A percentile compares a stretch with the other conserved stretches of the same genome.
These are phyloP conservation scores for Termitomyces sp. DNA, from an alignment of 1,284 basidiomycete species.

Conservation along the genomic window DNA sequence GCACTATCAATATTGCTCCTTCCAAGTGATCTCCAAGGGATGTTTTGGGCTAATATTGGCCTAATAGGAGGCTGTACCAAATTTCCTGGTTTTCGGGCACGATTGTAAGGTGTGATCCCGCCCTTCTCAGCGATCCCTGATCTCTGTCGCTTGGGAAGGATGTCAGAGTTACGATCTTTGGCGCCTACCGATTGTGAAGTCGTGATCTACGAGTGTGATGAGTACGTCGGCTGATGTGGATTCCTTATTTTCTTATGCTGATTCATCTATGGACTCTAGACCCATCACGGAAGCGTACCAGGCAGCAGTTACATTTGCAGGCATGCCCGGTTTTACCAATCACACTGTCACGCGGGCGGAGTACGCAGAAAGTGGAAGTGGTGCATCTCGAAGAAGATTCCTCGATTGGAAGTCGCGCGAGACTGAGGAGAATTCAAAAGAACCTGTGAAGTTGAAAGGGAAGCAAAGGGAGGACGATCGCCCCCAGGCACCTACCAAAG, in stretches of 20 bases:
- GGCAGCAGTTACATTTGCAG: conserved; percentile 59
- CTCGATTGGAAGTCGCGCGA: conserved; percentile 33
- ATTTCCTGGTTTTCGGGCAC: conserved; percentile 66
- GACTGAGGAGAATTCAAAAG: conserved; percentile 27
- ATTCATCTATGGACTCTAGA: conserved; percentile 31
- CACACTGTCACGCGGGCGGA: conserved; percentile 69
- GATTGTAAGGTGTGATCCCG: conserved; percentile 56
- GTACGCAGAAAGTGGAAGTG: conserved; percentile 77
- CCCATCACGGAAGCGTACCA: conserved; percentile 72
- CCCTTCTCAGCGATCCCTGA: conserved; percentile 8
- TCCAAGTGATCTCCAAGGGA: conserved; percentile 74
- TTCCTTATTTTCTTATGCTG: conserved; percentile 3
- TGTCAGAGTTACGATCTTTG: conserved; percentile 69
- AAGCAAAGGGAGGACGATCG: conserved; percentile 31
- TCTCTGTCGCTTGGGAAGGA: conserved; percentile 29
- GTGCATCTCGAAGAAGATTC: conserved; percentile 68
- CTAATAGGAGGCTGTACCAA: conserved; percentile 81
- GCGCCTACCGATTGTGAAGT: conserved; percentile 77
- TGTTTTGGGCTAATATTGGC: conserved; percentile 94
- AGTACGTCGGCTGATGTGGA: conserved; percentile 46
- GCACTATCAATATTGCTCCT: conserved; percentile 70
- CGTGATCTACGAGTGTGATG: conserved; percentile 61
- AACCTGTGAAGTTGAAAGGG: conserved; percentile 24
- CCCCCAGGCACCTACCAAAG: conserved; percentile 21
- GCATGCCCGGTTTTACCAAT: conserved; percentile 45